Base-by-base conservation (phyloP, 345 rosid species). In the Linum usitatissimum region DNA sequence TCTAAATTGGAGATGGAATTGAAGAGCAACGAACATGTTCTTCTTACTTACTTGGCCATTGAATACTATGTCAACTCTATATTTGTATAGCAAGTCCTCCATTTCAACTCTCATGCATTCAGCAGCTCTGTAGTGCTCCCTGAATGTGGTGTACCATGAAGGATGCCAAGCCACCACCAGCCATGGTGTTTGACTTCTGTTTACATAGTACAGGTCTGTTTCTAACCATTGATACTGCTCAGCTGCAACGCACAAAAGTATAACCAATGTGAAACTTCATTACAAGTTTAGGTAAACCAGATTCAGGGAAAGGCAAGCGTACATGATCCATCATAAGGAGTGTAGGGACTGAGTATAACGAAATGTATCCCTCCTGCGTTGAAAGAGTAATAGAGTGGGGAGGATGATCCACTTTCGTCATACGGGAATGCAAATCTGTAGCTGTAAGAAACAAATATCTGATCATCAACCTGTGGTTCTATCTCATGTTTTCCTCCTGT, bases 291-390 rank as follows among this genome's bases (percentile, higher is more conserved):
- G n/a, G n/a, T n/a, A n/a, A n/a, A n/a, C n/a, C n/a, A n/a, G n/a
- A n/a, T n/a, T n/a, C n/a, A n/a, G 8, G 4, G 51, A 10, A 15
- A 9, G 4, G 51, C 18, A 55, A 0, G 28, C 28, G 28, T 78
- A 85, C 97, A 77, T 68, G 94, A 79, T 72, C 75, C 77, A 19
- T 87, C 67, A 65, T 76, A 92, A 38, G 78, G 49, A 51, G 75
- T 74, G 70, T 87, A 92, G 63, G 90, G 88, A 59, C 94, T 83
- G 4, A 90, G 89, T 90, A 93, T 84, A 42, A 93, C 38, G 62
- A 92, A 89, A 64, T 92, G 99, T 59, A 92, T 84, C 58, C 98
- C 98, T 0, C 98, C 98, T 14, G 98, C 88, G 70, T 89, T 80
- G 72, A 89, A 87, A 54, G 97, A 92, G 66, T 87, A 92, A 68